Evolutionary conservation across 2,329 filamentous ascomycete genomes (phyloP), one percentile per base, ranked within the genome.

Genomic region (Nigrospora osmanthi): DNA sequence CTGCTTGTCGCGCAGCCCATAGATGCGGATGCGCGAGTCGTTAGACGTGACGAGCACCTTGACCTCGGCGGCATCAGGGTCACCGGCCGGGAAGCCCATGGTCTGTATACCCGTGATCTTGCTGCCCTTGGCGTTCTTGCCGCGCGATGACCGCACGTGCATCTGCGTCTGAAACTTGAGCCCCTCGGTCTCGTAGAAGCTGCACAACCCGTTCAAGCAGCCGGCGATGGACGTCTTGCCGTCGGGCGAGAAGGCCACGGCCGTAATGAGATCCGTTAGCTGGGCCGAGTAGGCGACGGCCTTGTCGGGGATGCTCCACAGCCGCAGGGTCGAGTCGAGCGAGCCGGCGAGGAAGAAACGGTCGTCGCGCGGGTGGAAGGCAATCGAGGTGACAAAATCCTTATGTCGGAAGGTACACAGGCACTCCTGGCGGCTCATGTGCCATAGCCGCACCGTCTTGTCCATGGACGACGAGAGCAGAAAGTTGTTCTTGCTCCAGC

Each of bases 401-500:
- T 83, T 88, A 64, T 97, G 93, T 56, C 90, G 88, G 68, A 97
- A 98, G 2, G 86, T 89, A 64, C 89, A 95, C 1, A 98, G 72
- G 57, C 89, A 96, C 58, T 97, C 90, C 4, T 76, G 66, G 43
- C 91, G 77, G 59, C 80, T 91, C 50, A 93, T 75, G 64, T 98
- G 93, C 91, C 93, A 98, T 40, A 98, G 66, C 13, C 89, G 80
- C 12, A 98, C 93, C 0, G 90, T 95, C 70, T 96, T 96, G 62
- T 98, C 93, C 89, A 97, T 96, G 0, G 90, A 95, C 0, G 90
- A 94, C 4, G 91, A 96, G 14, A 98, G 73, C 28, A 98, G 66
- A 55, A 98, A 98, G 62, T 95, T 95, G 66, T 98, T 98, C 73
- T 97, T 98, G 70, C 91, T 97, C 93, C 93, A 98, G 62, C 88